Evolutionary conservation across 257 asterid genomes (phyloP).

Genomic region (Solanum dulcamara): DNA sequence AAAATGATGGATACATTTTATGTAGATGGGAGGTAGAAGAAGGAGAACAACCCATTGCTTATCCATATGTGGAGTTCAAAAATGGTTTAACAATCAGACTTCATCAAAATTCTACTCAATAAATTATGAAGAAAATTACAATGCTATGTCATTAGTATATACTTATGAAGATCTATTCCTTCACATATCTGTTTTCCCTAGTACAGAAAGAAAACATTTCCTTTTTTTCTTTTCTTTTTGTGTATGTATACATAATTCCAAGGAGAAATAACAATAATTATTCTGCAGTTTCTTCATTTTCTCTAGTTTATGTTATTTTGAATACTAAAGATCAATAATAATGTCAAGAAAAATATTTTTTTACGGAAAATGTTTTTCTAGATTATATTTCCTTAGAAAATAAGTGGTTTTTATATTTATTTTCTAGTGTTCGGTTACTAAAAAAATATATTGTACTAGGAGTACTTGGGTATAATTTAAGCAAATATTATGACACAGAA

Average conservation of each 20-base stretch:
- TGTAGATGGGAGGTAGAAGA: slow-evolving; percentile 59
- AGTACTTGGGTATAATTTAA: neutral
- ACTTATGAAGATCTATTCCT: neutral
- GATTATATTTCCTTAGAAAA: no score
- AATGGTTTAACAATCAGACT: slow-evolving; percentile 33
- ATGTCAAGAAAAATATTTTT: no score
- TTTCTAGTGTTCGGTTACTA: no score
- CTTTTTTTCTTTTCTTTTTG: neutral
- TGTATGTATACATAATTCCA: neutral
- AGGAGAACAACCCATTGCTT: slow-evolving; percentile 49
- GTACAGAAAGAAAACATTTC: neutral
- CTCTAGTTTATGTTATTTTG: neutral
- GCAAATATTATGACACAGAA: rapidly evolving
- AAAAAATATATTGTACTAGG: no score
- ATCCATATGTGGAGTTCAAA: slow-evolving; percentile 61
- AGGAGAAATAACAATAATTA: neutral
- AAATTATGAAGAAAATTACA: neutral
- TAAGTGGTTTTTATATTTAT: no score
- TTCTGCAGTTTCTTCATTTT: neutral
- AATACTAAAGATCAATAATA: neutral
- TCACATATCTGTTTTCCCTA: neutral
- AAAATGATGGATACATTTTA: neutral
- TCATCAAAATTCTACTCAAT: neutral
- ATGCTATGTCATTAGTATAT: neutral
- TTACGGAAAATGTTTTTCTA: no score